Evolutionary conservation across 176 grass and related monocot genomes (phyloP).

Genomic region (Tuctoria greenei): DNA sequence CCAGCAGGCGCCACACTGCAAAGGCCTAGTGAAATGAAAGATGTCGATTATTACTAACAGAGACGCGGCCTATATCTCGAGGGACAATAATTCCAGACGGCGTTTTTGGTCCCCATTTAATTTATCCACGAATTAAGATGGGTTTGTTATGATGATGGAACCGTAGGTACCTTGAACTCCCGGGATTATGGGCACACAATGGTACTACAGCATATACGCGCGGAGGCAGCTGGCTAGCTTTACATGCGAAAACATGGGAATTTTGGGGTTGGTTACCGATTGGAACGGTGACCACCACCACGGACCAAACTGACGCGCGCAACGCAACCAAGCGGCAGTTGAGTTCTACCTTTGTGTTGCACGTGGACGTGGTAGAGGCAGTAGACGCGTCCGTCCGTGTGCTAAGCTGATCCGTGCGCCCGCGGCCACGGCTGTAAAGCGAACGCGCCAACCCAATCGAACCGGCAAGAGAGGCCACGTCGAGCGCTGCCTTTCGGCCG

Average conservation of each 20-base stretch:
- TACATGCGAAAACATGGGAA: too few species aligned
- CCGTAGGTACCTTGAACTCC: too few species aligned
- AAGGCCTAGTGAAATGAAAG: slow-evolving; percentile 30
- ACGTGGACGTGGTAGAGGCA: too few species aligned
- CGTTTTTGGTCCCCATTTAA: not conserved
- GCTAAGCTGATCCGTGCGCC: not conserved
- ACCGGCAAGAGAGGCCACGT: not conserved
- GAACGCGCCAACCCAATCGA: slow-evolving; percentile 16
- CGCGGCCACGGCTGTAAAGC: slow-evolving; percentile 48
- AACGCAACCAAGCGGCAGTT: not conserved
- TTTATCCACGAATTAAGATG: not conserved
- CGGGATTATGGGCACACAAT: not conserved
- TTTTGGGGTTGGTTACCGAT: not conserved
- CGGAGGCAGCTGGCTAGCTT: not conserved
- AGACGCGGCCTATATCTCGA: not conserved
- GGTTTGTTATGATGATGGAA: too few species aligned
- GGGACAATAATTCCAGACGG: not conserved
- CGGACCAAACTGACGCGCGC: not conserved
- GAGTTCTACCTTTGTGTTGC: too few species aligned
- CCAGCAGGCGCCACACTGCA: slow-evolving; percentile 23
- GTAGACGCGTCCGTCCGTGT: too few species aligned
- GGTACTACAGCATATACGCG: not conserved
- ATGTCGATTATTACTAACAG: slow-evolving; percentile 18
- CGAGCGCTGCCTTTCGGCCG: not conserved
- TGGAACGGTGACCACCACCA: not conserved